A percentile compares a stretch with the other conserved stretches of the same genome.
Conservation (phyloP, 1,284 basidiomycete species). For the Cerrena zonata region DNA sequence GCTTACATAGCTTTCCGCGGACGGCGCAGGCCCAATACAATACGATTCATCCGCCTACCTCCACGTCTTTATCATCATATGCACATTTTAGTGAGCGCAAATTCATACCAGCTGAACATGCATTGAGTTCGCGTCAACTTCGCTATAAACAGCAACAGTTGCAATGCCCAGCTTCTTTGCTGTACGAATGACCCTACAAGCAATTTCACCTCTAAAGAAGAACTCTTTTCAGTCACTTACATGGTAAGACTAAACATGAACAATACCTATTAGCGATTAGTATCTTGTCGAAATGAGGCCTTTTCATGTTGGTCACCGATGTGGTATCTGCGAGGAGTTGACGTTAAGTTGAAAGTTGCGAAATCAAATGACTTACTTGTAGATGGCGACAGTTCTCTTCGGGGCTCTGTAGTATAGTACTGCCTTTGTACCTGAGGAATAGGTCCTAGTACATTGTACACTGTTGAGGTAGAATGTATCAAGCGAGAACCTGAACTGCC, state of each 20-base stretch:
- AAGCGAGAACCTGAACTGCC: too few species aligned
- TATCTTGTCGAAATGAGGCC: conserved; percentile 75
- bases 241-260: neutral
- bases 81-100: neutral
- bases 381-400: too few species aligned
- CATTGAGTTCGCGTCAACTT: conserved; percentile 72
- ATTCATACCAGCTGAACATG: conserved; percentile 69
- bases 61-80: neutral
- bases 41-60: conserved; percentile 90
- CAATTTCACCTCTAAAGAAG: conserved; percentile 78
- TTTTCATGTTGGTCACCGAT: conserved; percentile 14
- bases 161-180: conserved; percentile 82
- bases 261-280: conserved; percentile 78
- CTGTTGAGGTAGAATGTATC: too few species aligned
- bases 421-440: too few species aligned
- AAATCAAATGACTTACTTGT: too few species aligned
- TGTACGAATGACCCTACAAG: conserved; percentile 86
- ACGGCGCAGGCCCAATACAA: conserved; percentile 86
- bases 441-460: too few species aligned
- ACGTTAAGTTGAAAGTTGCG: too few species aligned
- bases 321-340: conserved; percentile 1
- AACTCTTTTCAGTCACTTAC: neutral
- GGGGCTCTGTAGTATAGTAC: too few species aligned
- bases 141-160: conserved; percentile 87
- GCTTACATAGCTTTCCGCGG: conserved; percentile 81